phyloP scores from a whole-genome alignment of 2,329 filamentous ascomycete genomes.

The Sporothrix euskadiensis region DNA sequence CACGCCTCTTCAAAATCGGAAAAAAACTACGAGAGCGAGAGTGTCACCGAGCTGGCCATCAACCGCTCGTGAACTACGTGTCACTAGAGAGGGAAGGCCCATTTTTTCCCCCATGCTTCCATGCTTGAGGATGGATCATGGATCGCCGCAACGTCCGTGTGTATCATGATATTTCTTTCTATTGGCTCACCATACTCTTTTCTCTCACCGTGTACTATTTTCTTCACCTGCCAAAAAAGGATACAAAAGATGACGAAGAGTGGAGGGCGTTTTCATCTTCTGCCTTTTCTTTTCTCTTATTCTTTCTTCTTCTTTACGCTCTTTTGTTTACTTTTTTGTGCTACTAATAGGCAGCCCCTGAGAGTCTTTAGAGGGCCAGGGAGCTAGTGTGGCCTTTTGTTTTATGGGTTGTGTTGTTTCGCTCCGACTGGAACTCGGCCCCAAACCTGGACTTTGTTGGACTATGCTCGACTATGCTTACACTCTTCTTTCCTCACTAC shows the following conservation, averaged over 20 bases:
- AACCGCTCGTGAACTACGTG: constrained; percentile 10
- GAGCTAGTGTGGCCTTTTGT: neutral
- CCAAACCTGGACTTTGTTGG: neutral
- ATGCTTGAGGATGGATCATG: neutral
- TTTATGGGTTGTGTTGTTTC: neutral
- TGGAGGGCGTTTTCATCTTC: neutral
- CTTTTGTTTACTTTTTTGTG: constrained; percentile 1
- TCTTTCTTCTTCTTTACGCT: constrained; percentile 3
- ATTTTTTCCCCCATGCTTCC: neutral
- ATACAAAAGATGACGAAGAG: neutral
- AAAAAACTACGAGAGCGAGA: constrained; percentile 51
- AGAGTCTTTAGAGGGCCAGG: neutral
- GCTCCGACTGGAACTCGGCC: neutral
- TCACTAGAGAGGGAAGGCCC: neutral
- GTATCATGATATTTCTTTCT: neutral
- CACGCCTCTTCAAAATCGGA: constrained; percentile 32
- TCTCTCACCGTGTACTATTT: neutral
- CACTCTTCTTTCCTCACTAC: neutral
- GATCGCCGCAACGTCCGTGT: neutral
- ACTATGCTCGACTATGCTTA: too few relatives aligned
- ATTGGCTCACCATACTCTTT: neutral
- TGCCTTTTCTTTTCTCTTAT: neutral
- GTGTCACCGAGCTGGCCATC: constrained; percentile 51
- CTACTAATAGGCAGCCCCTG: neutral
- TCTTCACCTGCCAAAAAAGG: neutral